These are phyloP conservation scores for Avicennia marina DNA, from an alignment of 257 asterid genomes.

Conservation along the genomic window DNA sequence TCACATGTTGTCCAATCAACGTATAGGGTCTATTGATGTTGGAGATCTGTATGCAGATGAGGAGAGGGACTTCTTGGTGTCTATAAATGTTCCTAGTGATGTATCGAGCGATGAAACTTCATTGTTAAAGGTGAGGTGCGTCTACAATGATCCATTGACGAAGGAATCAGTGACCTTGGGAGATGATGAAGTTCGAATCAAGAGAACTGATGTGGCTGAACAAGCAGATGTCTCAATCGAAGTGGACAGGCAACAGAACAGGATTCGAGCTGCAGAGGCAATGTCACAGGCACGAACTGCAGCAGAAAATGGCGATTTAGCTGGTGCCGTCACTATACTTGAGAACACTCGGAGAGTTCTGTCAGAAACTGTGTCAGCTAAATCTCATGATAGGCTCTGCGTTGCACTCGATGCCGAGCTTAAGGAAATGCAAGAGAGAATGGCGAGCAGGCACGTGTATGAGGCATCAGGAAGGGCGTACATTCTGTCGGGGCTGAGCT, in stretches of 20 bases:
- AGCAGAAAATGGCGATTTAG: slow-evolving; percentile 78
- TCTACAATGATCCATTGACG: slow-evolving; percentile 63
- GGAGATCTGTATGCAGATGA: slow-evolving; percentile 95
- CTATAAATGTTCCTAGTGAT: slow-evolving; percentile 64
- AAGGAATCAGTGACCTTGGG: slow-evolving; percentile 45
- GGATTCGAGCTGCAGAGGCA: slow-evolving; percentile 83
- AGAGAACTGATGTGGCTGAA: slow-evolving; percentile 43
- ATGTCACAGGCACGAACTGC: slow-evolving; percentile 67
- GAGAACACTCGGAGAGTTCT: slow-evolving; percentile 54
- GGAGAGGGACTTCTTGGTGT: slow-evolving; percentile 81
- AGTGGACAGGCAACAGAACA: slow-evolving; percentile 86
- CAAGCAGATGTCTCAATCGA: slow-evolving; percentile 53
- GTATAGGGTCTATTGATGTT: slow-evolving; percentile 59
- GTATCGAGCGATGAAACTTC: slow-evolving; percentile 40
- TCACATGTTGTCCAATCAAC: slow-evolving; percentile 42
- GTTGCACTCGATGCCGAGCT: slow-evolving; percentile 81
- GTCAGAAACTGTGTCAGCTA: slow-evolving; percentile 59
- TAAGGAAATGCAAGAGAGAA: slow-evolving; percentile 94
- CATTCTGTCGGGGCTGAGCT: slow-evolving; percentile 84
- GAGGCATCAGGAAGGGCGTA: slow-evolving; percentile 96
- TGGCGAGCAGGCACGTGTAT: slow-evolving; percentile 82
- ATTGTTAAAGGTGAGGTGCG: slow-evolving; percentile 57
- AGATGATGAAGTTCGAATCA: slow-evolving; percentile 49
- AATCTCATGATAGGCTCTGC: slow-evolving; percentile 60
- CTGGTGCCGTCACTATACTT: slow-evolving; percentile 60